A percentile compares a stretch with the other conserved stretches of the same genome.
These are phyloP conservation scores for Sanguinoderma infundibulare DNA, from an alignment of 1,284 basidiomycete species.

Conservation along the genomic window DNA sequence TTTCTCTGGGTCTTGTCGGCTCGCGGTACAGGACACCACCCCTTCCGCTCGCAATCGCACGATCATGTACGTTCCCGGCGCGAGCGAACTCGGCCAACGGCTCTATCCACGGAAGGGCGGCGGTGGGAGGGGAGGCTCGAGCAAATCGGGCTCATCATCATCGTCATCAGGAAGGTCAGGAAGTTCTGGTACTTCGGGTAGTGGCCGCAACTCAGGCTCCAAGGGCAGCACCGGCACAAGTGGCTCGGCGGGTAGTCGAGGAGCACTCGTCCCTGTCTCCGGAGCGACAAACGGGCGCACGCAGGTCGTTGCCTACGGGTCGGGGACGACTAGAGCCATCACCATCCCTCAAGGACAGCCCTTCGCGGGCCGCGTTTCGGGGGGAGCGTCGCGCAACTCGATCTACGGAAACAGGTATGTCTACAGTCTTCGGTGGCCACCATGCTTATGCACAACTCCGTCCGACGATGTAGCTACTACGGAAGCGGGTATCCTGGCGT, in stretches of 20 bases:
- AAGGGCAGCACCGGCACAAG: slow-evolving; percentile 25
- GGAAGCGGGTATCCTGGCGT: slow-evolving; percentile 63
- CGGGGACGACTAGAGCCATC: slow-evolving; percentile 38
- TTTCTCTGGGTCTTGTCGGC: too few species aligned
- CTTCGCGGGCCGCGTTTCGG: slow-evolving; percentile 46
- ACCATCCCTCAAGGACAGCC: slow-evolving; percentile 45
- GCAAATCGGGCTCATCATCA: slow-evolving; percentile 9
- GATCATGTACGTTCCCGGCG: slow-evolving; percentile 39
- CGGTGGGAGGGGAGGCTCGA: slow-evolving; percentile 25
- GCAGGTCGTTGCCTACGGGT: slow-evolving; percentile 41
- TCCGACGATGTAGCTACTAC: slow-evolving; percentile 45
- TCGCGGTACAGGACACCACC: background rate
- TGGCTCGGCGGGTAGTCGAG: slow-evolving; percentile 28
- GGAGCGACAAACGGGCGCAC: slow-evolving; percentile 33
- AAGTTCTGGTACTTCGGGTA: slow-evolving; percentile 21
- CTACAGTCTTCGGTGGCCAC: background rate
- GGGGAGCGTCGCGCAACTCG: slow-evolving; percentile 44
- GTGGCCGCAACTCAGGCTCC: slow-evolving; percentile 15
- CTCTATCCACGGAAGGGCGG: slow-evolving; percentile 33
- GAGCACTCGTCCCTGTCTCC: slow-evolving; percentile 31
- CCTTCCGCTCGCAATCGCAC: background rate
- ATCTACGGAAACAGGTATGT: slow-evolving; percentile 47
- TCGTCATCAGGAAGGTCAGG: slow-evolving; percentile 11
- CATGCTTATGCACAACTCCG: background rate
- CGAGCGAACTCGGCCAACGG: slow-evolving; percentile 29